Evolutionary conservation across 148 eudicot genomes (phyloP), one percentile per base, ranked within the genome.

Genomic region (Limonium bicolor): DNA sequence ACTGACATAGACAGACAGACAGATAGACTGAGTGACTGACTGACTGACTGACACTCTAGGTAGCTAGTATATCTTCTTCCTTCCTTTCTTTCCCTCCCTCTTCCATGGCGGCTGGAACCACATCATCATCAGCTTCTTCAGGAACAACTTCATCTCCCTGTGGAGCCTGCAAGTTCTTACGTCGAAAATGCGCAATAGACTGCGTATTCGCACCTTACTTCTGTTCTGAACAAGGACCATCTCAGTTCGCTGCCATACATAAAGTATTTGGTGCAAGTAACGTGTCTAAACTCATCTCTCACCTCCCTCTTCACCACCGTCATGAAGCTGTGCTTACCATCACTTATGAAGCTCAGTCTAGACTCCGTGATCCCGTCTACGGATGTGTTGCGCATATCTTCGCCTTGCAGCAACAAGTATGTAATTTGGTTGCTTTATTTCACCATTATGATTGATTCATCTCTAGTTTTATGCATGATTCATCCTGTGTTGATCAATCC

Each of bases 231-330:
- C 90, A 80, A 46, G 95, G 95, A 0, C 80, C 90, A 1, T 63
- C 75, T 6, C 59, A 82, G 24, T 85, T 85, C 16, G 90, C 95
- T 0, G 95, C 86, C 13, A 74, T 85, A 9, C 95, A 85, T 26
- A 85, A 80, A 47, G 95, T 85, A 65, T 85, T 85, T 48, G 95
- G 95, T n/a, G 95, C 95, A 4, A 85, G 95, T 24, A 85, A 85
- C 20, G 86, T 74, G 2, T 72, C 95, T 0, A 86, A 86, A 37
- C 41, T 86, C 36, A 50, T 86, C 43, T 21, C 61, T 11, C 82
- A 70, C 37, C 67, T 86, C 6, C 92, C 95, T 2, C 72, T 54
- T 2, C 62, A 65, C 20, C 78, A 86, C 4, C 74, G 95, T 0
- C 72, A 74, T 13, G 93, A 81, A 60, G 95, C 95, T 0, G 92